phyloP scores from a whole-genome alignment of 2,329 filamentous ascomycete species.

The Neocatenulostroma microsporum region DNA sequence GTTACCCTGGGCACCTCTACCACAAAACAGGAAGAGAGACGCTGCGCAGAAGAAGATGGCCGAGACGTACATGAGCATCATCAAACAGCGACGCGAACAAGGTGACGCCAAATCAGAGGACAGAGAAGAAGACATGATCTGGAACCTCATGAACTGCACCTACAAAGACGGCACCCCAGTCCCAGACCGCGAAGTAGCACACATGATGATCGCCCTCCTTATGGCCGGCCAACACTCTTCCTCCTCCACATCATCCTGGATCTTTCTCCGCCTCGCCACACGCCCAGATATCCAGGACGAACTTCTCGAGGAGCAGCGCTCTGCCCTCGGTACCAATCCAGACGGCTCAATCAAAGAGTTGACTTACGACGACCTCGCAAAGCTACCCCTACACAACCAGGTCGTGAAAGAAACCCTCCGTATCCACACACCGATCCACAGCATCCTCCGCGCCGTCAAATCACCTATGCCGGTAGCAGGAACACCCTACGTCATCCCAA shows the following conservation, averaged over 20 bases:
- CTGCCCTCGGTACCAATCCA: slow-evolving; percentile 59
- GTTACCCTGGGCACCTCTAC: slow-evolving; percentile 78
- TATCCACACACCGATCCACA: slow-evolving; percentile 87
- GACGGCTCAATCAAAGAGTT: slow-evolving; percentile 55
- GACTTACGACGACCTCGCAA: slow-evolving; percentile 67
- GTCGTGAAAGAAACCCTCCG: slow-evolving; percentile 89
- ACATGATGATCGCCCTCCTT: slow-evolving; percentile 89
- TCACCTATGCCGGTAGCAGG: slow-evolving; percentile 75
- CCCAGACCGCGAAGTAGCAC: slow-evolving; percentile 77
- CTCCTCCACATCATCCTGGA: slow-evolving; percentile 76
- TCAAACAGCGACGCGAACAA: slow-evolving; percentile 59
- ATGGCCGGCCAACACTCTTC: slow-evolving; percentile 91
- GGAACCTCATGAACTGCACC: slow-evolving; percentile 74
- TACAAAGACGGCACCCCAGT: slow-evolving; percentile 76
- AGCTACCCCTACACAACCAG: slow-evolving; percentile 72
- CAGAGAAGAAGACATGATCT: slow-evolving; percentile 66
- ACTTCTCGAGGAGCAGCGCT: slow-evolving; percentile 72
- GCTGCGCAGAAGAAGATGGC: slow-evolving; percentile 72
- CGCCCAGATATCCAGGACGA: slow-evolving; percentile 72
- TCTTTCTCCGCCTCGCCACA: slow-evolving; percentile 70
- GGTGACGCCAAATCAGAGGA: slow-evolving; percentile 19
- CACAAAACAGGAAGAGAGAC: slow-evolving; percentile 79
- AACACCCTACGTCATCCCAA: slow-evolving; percentile 74
- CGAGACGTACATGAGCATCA: slow-evolving; percentile 74
- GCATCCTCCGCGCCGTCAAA: slow-evolving; percentile 88